Evolutionary conservation across 2,329 filamentous ascomycete genomes (phyloP).

Genomic region (Aureobasidium sp.): DNA sequence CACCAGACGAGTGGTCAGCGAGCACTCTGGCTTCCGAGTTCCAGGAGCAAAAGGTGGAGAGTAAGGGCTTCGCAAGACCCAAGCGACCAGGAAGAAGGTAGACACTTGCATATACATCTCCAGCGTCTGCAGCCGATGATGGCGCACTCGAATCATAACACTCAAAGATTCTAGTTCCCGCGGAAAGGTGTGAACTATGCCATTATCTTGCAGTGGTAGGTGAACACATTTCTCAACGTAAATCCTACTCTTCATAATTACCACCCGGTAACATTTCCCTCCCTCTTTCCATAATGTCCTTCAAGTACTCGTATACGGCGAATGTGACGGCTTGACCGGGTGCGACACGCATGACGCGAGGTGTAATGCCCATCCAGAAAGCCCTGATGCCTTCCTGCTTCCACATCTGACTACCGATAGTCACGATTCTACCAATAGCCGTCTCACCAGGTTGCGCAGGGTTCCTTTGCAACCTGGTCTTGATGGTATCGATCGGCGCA

Average conservation of each 20-base stretch:
- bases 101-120: not conserved
- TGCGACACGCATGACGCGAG: conserved; percentile 92
- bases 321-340: conserved; percentile 82
- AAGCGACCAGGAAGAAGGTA: conserved; percentile 65
- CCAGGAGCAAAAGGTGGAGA: conserved; percentile 58
- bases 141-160: not conserved
- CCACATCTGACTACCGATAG: conserved; percentile 59
- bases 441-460: conserved; percentile 71
- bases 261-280: conserved; percentile 41
- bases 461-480: conserved; percentile 89
- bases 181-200: not conserved
- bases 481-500: conserved; percentile 97
- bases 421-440: conserved; percentile 68
- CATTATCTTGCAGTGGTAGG: not conserved
- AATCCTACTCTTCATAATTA: conserved; percentile 44
- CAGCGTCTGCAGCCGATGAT: not conserved
- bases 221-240: not conserved
- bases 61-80: conserved; percentile 66
- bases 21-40: conserved; percentile 59
- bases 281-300: conserved; percentile 42
- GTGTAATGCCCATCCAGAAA: conserved; percentile 99
- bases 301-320: conserved; percentile 49
- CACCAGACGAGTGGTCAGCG: conserved; percentile 65
- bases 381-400: conserved; percentile 88
- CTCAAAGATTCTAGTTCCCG: not conserved